Base-by-base conservation (phyloP, 441 rosid genomes). In the Daphne laureola region DNA sequence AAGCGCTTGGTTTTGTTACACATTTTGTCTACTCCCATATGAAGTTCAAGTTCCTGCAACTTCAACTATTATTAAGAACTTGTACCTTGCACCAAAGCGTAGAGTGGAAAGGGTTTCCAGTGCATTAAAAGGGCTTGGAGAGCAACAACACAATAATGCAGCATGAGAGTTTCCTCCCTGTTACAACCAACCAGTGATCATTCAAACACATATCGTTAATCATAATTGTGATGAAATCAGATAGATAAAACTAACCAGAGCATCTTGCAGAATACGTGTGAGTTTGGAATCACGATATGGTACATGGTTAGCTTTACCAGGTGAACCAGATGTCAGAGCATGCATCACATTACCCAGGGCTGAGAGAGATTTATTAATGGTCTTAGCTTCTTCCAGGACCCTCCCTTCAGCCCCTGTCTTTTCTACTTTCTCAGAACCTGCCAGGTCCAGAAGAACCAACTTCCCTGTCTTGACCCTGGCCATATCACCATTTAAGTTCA, bases 401-500 rank as follows among this genome's bases (percentile, higher is more conserved):
- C 62, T 85, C 64, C 98, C 96, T 76, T 85, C 98, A 65, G 96
- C 95, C 72, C 98, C 96, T 13, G 90, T 90, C 71, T 90, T 90
- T 67, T 90, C 98, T 18, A 77, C 86, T 68, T 90, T 90, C 74
- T 90, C 96, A 12, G 98, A 90, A 65, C 98, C 98, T 17, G 95
- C 98, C 67, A 90, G 77, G 80, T 90, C 98, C 62, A 85, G 92
- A 51, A 87, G 95, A 59, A 87, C 63, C 44, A 90, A 67, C 62
- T 85, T 90, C 46, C 96, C 92, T 57, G 63, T 70, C 76, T 74
- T 86, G 44, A 52, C 63, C 71, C 96, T 90, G 78, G 26, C 43
- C 47, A 69, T 27, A 69, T 41, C 40, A 63, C 58, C 27, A 36
- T 45, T 49, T 31, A 61, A 58, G 21, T 61, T n/a, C 14, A 63